A percentile compares a stretch with the other conserved stretches of the same genome.
Conservation (phyloP, 129 eudicot species). For the Helichrysum umbraculigerum region DNA sequence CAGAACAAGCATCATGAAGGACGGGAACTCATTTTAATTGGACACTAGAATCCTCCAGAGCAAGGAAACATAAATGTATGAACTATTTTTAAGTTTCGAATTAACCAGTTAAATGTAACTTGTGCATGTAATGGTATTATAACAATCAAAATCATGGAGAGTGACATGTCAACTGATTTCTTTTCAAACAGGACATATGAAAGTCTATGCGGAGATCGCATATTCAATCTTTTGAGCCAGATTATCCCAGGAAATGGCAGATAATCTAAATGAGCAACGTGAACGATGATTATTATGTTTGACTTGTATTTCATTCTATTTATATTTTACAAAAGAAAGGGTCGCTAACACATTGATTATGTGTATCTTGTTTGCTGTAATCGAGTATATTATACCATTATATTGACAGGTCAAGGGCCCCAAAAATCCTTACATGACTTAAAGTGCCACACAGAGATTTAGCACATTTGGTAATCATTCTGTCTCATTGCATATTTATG, state of each 20-base stretch:
- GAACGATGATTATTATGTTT: not conserved
- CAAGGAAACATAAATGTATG: not conserved
- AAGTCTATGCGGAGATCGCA: not conserved
- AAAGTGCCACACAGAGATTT: not conserved
- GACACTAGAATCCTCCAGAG: not conserved
- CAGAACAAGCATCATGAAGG: not conserved
- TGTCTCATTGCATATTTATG: too few species aligned
- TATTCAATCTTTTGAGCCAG: not conserved
- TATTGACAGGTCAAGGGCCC: not conserved
- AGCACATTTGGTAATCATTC: not conserved
- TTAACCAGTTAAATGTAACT: not conserved
- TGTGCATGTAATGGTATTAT: not conserved
- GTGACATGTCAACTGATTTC: not conserved
- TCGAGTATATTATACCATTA: not conserved
- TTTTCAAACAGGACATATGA: not conserved
- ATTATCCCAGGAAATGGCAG: not conserved
- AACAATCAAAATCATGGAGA: not conserved
- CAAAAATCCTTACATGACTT: not conserved
- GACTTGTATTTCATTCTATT: conserved; percentile 7
- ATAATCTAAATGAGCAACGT: not conserved
- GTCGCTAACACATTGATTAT: not conserved
- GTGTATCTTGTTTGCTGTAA: conserved; percentile 1
- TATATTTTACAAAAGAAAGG: not conserved
- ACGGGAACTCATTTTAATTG: not conserved
- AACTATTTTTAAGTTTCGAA: not conserved